Evolutionary conservation across 768 basidiomycete species (phyloP).

Genomic region (Hygrocybe coccinea): DNA sequence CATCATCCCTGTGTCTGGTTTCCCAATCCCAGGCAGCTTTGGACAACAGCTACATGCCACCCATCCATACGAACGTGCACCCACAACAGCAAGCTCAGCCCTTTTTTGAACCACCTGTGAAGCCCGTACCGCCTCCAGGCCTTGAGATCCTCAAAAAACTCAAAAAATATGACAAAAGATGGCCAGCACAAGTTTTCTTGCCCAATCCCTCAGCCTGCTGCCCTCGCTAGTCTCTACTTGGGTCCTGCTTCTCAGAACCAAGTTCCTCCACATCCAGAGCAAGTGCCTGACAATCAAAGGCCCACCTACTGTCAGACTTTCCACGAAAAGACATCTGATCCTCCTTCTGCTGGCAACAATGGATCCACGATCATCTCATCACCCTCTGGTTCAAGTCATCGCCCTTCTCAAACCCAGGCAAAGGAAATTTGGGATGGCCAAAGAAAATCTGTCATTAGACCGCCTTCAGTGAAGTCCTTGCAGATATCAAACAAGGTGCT

Average conservation of each 20-base stretch:
- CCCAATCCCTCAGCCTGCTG: conserved; percentile 59
- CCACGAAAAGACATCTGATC: conserved; percentile 25
- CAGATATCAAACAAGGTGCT: conserved; percentile 33
- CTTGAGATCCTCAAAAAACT: conserved; percentile 69
- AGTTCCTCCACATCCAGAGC: conserved; percentile 17
- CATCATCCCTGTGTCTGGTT: conserved; percentile 28
- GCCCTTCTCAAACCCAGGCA: conserved; percentile 24
- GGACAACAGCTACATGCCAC: conserved; percentile 30
- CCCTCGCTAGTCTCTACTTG: too few species aligned
- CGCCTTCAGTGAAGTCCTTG: conserved; percentile 17
- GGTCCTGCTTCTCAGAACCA: conserved; percentile 36
- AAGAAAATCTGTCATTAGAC: conserved; percentile 16
- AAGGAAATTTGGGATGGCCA: conserved; percentile 26
- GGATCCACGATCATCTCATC: conserved; percentile 12
- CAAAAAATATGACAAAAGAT: too few species aligned
- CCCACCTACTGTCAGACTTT: too few species aligned
- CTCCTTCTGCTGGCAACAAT: conserved; percentile 17
- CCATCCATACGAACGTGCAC: too few species aligned
- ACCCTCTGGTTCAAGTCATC: conserved; percentile 20
- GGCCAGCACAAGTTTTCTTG: conserved; percentile 71
- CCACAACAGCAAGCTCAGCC: conserved; percentile 22
- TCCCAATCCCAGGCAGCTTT: conserved; percentile 36
- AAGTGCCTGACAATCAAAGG: conserved; percentile 12
- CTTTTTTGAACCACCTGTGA: conserved; percentile 23
- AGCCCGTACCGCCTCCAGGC: conserved; percentile 50